Base-by-base conservation (phyloP, 1,284 basidiomycete species). In the Ganoderma lucidum region DNA sequence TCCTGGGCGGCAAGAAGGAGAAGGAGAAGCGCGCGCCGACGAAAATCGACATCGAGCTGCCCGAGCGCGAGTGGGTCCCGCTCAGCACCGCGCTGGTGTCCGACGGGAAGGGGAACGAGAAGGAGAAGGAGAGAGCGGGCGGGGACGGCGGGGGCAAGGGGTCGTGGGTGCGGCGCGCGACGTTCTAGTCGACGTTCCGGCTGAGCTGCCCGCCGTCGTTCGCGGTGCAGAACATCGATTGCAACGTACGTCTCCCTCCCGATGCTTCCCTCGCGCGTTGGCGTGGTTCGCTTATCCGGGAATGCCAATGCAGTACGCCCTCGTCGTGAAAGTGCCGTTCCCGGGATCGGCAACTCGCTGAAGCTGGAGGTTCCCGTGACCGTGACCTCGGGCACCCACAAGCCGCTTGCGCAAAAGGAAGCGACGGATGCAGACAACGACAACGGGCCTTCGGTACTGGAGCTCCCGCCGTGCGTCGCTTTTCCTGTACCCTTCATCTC, bases 311-410 rank as follows among this genome's bases (percentile, higher is more conserved):
- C 60, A 73, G 71, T 66, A 73, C 23, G 6, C 28, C 2, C 62
- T 73, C 5, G 42, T 41, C 10, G n/a, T 73, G 35, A 73, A 69
- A 19, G 68, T 73, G 6, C 68, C 70, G 17, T 73, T 73, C 55
- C 70, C 72, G 3, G 72, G 72, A 64, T 73, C 1, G 70, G 70
- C 17, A 73, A 73, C 35, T 51, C 64, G 62, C 28, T 71, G 12
- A 37, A 55, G 30, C 45, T 70, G 4, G 55, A 58, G 12, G 42
- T 71, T 17, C 72, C 70, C 8, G 64, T 71, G n/a, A 61, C 15
- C 0, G 39, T 73, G 41, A 65, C 69, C 5, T 73, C 70, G 6
- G 70, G 72, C 1, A 63, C 71, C 42, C 64, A 67, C 19, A 23
- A 41, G 30, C 53, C 69, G 12, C 15, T 70, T 3, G 59, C 60